phyloP scores from a whole-genome alignment of 164 flowering plant species.

The Santalum album region DNA sequence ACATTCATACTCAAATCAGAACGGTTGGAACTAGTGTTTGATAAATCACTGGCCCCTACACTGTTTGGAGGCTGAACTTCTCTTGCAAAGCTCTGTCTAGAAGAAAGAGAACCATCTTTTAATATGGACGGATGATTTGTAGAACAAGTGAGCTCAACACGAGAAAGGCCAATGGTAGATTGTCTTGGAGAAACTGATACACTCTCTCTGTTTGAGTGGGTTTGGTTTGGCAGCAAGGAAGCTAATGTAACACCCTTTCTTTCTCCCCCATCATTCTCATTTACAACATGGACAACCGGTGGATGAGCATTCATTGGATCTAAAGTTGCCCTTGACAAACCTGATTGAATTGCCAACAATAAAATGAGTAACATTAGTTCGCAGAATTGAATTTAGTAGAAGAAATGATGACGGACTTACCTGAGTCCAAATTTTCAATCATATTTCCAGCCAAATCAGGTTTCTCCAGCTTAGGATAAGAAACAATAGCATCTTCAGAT shows the following conservation, averaged over 20 bases:
- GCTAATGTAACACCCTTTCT: constrained; percentile 10
- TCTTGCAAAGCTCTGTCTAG: constrained; percentile 22
- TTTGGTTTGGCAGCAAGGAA: constrained; percentile 14
- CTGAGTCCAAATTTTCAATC: constrained; percentile 17
- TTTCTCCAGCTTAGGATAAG: constrained; percentile 16
- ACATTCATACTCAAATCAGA: constrained; percentile 40
- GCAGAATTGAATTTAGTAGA: too few relatives aligned
- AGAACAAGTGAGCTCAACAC: constrained; percentile 20
- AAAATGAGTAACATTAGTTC: too few relatives aligned
- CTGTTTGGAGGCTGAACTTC: constrained; percentile 30
- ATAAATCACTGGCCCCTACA: constrained; percentile 30
- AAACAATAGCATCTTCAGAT: constrained; percentile 6
- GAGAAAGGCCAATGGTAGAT: constrained; percentile 12
- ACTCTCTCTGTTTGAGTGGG: constrained; percentile 14
- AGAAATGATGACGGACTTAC: constrained; percentile 6
- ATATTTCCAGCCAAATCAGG: constrained; percentile 9
- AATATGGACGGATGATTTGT: too few relatives aligned
- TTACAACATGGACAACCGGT: constrained; percentile 8
- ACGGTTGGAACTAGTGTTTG: constrained; percentile 32
- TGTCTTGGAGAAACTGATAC: constrained; percentile 13
- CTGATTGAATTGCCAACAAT: constrained; percentile 17
- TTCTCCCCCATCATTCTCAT: constrained; percentile 7
- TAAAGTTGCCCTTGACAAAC: constrained; percentile 11
- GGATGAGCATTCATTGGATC: constrained; percentile 8
- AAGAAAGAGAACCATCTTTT: constrained; percentile 13